Conservation (phyloP, 305 asterid species). For the Fraxinus sp. region DNA sequence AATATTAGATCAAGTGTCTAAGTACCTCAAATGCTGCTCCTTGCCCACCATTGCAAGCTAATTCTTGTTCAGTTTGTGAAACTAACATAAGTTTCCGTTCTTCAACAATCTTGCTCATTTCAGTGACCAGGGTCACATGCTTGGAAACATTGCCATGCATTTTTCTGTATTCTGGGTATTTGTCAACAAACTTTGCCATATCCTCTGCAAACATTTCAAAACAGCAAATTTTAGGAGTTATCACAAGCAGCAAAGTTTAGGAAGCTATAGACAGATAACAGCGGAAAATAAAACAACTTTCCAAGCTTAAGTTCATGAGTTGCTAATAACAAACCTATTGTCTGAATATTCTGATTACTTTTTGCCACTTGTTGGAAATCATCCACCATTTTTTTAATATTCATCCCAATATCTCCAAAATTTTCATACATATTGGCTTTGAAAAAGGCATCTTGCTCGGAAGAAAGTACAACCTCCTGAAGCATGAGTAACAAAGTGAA, state of each 20-base stretch:
- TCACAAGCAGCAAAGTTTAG: conserved; percentile 16
- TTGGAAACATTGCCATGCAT: conserved; percentile 97
- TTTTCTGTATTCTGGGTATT: conserved; percentile 93
- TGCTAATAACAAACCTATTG: conserved; percentile 65
- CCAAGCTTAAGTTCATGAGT: conserved; percentile 20
- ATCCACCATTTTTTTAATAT: conserved; percentile 89
- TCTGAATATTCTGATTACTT: conserved; percentile 97
- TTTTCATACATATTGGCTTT: conserved; percentile 90
- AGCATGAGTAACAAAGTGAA: conserved; percentile 27
- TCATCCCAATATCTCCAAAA: conserved; percentile 98
- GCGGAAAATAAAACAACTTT: conserved; percentile 13
- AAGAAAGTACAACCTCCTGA: conserved; percentile 94
- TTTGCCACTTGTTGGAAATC: conserved; percentile 92
- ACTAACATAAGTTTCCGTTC: conserved; percentile 91
- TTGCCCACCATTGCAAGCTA: conserved; percentile 99
- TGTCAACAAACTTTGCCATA: conserved; percentile 98
- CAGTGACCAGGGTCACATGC: conserved; percentile 96
- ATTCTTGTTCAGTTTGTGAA: conserved; percentile 95
- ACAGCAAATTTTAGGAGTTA: conserved; percentile 19
- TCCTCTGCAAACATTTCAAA: conserved; percentile 68
- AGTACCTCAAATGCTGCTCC: conserved; percentile 98
- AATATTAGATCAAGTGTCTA: conserved; percentile 19
- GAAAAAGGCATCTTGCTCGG: conserved; percentile 96
- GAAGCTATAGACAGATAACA: conserved; percentile 19
- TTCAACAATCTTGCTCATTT: conserved; percentile 97